Conservation (phyloP, 768 basidiomycete genomes). For the Mycena haematopus region DNA sequence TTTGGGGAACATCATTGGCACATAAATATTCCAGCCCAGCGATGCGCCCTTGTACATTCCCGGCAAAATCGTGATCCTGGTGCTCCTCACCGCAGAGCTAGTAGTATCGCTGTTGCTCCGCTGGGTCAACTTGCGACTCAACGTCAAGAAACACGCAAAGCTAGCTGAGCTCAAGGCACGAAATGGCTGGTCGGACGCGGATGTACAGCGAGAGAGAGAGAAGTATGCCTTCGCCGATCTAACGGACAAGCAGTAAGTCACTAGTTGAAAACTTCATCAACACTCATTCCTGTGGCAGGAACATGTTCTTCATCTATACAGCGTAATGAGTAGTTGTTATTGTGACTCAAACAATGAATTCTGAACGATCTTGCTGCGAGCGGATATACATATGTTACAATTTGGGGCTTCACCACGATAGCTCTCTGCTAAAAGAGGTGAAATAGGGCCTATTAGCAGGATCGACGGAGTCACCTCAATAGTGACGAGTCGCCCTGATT, state of each 20-base stretch:
- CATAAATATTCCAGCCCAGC: conserved; percentile 66
- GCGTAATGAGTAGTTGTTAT: conserved; percentile 37
- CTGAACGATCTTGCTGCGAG: neutral
- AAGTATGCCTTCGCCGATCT: conserved; percentile 67
- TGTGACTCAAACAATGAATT: neutral
- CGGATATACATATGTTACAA: conserved; percentile 13
- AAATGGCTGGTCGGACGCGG: conserved; percentile 62
- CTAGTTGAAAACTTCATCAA: neutral
- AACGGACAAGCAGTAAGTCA: conserved; percentile 62
- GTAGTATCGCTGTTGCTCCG: conserved; percentile 54
- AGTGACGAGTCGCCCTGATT: conserved; percentile 5
- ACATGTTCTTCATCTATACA: conserved; percentile 65
- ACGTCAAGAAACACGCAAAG: conserved; percentile 49
- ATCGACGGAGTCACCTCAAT: neutral
- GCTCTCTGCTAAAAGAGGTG: neutral
- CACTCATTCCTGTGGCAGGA: conserved; percentile 42
- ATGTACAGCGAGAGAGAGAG: conserved; percentile 64
- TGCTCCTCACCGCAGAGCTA: conserved; percentile 60
- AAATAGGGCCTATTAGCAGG: neutral
- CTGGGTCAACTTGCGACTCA: conserved; percentile 61
- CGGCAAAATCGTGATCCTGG: conserved; percentile 70
- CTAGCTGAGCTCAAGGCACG: conserved; percentile 52
- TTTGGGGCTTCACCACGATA: neutral
- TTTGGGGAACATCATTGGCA: conserved; percentile 67
- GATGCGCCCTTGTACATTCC: conserved; percentile 69